phyloP scores from a whole-genome alignment of 805 yeast genomes.

The Ogataea zsoltii region DNA sequence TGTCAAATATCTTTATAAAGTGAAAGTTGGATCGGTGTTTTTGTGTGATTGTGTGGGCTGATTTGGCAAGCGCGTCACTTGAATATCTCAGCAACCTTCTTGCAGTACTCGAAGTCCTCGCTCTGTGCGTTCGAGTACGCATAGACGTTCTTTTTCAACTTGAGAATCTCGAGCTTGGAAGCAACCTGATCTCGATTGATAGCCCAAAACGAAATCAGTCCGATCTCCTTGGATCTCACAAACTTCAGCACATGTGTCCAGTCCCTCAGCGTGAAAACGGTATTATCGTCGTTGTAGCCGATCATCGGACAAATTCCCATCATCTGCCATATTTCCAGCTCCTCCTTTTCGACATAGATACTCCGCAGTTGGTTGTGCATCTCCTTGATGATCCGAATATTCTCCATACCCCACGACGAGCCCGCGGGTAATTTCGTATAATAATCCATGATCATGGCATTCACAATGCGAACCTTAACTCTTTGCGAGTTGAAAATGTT shows the following conservation, averaged over 20 bases:
- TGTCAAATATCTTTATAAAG: slow-evolving; percentile 10
- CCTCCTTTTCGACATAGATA: slow-evolving; percentile 6
- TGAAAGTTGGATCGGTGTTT: no score
- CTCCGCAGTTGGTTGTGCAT: slow-evolving; percentile 19
- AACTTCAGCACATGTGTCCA: slow-evolving; percentile 26
- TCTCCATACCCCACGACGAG: slow-evolving; percentile 31
- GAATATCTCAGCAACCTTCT: slow-evolving; percentile 15
- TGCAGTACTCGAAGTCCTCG: slow-evolving; percentile 23
- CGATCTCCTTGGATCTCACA: slow-evolving; percentile 21
- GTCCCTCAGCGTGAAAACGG: slow-evolving; percentile 25
- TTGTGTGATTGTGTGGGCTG: no score
- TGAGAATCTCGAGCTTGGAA: slow-evolving; percentile 10
- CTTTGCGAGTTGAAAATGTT: slow-evolving; percentile 9
- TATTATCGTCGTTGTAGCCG: slow-evolving; percentile 33
- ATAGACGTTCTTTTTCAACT: slow-evolving; percentile 18
- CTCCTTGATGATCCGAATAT: slow-evolving; percentile 24
- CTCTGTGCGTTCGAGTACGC: slow-evolving; percentile 26
- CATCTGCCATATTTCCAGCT: slow-evolving; percentile 22
- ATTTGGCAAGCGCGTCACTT: no score
- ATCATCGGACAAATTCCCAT: slow-evolving; percentile 38
- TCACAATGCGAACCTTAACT: slow-evolving; percentile 19
- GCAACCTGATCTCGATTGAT: slow-evolving; percentile 33
- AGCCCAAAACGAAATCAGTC: slow-evolving; percentile 34
- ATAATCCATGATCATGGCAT: slow-evolving; percentile 36
- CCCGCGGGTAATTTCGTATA: slow-evolving; percentile 26